Evolutionary conservation across 139 green algal genomes (phyloP), one percentile per base, ranked within the genome.

Genomic region (Coccomyxa sp.): DNA sequence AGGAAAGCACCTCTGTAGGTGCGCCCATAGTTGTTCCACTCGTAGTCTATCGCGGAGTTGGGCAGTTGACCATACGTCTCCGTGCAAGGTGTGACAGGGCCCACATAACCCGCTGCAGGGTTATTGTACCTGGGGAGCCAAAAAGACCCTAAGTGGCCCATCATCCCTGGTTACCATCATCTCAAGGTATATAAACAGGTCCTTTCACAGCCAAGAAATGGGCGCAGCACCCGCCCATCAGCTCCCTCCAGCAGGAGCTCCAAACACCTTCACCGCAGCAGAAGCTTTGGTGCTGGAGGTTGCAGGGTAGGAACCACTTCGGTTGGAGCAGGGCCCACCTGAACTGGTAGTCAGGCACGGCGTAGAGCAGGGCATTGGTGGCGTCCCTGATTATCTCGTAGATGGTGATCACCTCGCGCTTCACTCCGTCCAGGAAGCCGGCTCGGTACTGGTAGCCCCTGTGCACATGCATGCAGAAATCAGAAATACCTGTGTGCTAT

Each of bases 301-400:
- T 51, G 7, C 38, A 51, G 38, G 38, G 7, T 51, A 7, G 38
- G 38, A 51, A 51, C 38, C 3, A 51, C 3, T 51, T 51, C n/a
- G 38, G 38, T 11, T 51, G 38, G 38, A 11, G 38, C 3, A 45
- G 27, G 71, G 23, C 30, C 21, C 75, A 87, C 79, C 79, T 83
- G 85, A 92, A 92, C 30, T 88, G 81, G 85, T 93, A 93, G 67
- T 93, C 89, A n/a, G 89, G 88, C 23, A 87, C 21, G 16, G 87
- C 88, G 58, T 77, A 80, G 86, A 92, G 27, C 76, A 79, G 11
- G 23, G 58, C 23, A n/a, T 71, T 87, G 14, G 57, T 23, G 10
- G 63, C 60, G 32, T 88, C 83, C n/a, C 87, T 60, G 13, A 84
- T 80, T 15, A 88, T 81, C 79, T 94, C 90, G 59, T 94, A 93